Conservation (phyloP, 2,329 filamentous ascomycete genomes). For the Xylariomycetidae sp. region DNA sequence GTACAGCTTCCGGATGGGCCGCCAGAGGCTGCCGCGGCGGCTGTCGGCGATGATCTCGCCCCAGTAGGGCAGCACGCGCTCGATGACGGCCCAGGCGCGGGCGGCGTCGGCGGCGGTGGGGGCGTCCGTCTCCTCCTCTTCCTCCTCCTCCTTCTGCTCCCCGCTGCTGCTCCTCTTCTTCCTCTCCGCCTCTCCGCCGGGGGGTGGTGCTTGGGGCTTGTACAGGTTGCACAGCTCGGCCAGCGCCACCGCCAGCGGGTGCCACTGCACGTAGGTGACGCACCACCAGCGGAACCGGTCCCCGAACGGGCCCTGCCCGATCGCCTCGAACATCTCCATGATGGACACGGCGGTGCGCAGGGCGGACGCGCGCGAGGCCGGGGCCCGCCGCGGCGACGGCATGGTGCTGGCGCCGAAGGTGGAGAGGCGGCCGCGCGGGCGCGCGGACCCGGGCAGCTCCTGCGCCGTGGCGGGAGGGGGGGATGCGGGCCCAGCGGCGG, state of each 20-base stretch:
- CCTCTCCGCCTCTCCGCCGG: too few relatives aligned
- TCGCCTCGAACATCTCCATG: conserved; percentile 33
- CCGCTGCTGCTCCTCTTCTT: too few relatives aligned
- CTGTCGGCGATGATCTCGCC: conserved; percentile 42
- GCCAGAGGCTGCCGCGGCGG: conserved; percentile 45
- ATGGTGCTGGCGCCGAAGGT: conserved; percentile 2
- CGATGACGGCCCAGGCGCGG: conserved; percentile 43
- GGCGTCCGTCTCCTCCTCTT: too few relatives aligned
- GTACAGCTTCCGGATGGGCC: conserved; percentile 46
- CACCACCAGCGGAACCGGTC: conserved; percentile 42
- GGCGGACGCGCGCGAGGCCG: conserved; percentile 32
- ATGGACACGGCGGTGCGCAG: conserved; percentile 41
- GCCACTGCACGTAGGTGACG: conserved; percentile 49
- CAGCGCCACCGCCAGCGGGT: conserved; percentile 45
- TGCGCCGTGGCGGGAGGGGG: conserved; percentile 1
- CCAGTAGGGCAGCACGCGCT: conserved; percentile 38
- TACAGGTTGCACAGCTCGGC: conserved; percentile 46
- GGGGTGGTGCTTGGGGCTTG: too few relatives aligned
- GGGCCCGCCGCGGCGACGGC: not conserved
- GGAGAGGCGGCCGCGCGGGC: conserved; percentile 2
- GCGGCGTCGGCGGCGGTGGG: conserved; percentile 39
- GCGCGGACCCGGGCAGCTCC: not conserved
- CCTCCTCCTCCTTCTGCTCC: too few relatives aligned
- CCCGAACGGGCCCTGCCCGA: conserved; percentile 27
- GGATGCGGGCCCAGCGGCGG: conserved; percentile 18